Base-by-base conservation (phyloP, 805 yeast genomes). In the Candida boidinii region DNA sequence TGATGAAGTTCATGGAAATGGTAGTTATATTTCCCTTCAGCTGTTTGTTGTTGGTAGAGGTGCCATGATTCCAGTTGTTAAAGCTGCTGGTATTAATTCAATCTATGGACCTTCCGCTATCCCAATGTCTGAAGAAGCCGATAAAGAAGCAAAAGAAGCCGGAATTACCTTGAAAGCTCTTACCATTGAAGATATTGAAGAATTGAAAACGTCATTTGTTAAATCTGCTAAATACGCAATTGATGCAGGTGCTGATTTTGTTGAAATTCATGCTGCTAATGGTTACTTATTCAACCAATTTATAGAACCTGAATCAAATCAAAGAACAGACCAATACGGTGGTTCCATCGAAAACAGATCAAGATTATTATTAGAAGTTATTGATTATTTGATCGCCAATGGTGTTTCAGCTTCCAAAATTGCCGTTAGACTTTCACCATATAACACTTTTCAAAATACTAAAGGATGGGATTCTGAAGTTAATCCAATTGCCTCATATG, bases 141-240 rank as follows among this genome's bases (percentile, higher is more conserved):
- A 62, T 42, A 46, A 50, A 31, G 47, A 40, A 17, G 72, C 69
- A 9, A 24, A 41, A n/a, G 56, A 45, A 18, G 44, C 52, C 7
- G 54, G 48, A n/a, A 56, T 69, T 42, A 73, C 66, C 44, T 64
- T 73, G 45, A 60, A 73, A 49, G 58, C 66, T 33, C 54, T 68
- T 42, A 51, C 66, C 12, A 47, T 53, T 7, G 52, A 43, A 15
- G 69, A 66, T 34, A 49, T 74, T 42, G 53, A 65, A 31, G 57
- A 62, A 33, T 60, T 59, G 36, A 55, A 64, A 17, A 39, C 54
- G 26, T 59, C 60, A 31, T 75, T 52, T 43, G 67, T 59, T 11
- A 41, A 43, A 2, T 71, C 75, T 26, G 76, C 79, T 6, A 53
- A 52, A 35, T 48, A 48, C 18, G 51, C 65, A 14, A 32, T 60